Percentiles rank a stretch among this genome's conserved stretches.
phyloP scores from a whole-genome alignment of 306 rosid genomes.

The Astragalus glycyphyllos region DNA sequence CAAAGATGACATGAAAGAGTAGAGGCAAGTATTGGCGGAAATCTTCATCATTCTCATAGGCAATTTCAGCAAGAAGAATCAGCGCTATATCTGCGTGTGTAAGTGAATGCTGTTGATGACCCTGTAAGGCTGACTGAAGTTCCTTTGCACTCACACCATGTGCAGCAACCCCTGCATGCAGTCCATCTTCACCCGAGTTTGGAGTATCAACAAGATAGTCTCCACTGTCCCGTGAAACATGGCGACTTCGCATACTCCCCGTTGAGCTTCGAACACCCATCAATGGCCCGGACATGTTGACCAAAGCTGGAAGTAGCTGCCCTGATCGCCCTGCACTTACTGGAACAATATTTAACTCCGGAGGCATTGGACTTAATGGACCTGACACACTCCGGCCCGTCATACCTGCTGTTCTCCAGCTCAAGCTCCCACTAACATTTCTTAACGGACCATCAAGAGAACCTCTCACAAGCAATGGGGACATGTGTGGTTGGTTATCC shows the following conservation, averaged over 20 bases:
- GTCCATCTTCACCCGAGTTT: constrained; percentile 95
- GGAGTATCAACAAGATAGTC: constrained; percentile 98
- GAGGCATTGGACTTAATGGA: constrained; percentile 97
- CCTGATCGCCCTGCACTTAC: constrained; percentile 91
- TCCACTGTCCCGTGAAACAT: constrained; percentile 97
- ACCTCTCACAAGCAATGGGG: constrained; percentile 98
- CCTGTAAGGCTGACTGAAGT: constrained; percentile 98
- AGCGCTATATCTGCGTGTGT: constrained; percentile 98
- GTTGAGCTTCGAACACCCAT: constrained; percentile 99
- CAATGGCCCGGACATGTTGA: constrained; percentile 98
- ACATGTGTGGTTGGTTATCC: constrained; percentile 98
- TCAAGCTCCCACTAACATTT: constrained; percentile 97
- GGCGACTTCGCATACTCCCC: constrained; percentile 95
- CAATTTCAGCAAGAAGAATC: constrained; percentile 97
- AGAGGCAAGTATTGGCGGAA: constrained; percentile 98
- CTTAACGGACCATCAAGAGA: constrained; percentile 98
- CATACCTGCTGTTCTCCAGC: constrained; percentile 97
- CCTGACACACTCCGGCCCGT: constrained; percentile 98
- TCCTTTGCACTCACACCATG: constrained; percentile 93
- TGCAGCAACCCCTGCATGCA: constrained; percentile 63
- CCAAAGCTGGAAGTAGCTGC: constrained; percentile 91
- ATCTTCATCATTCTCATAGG: constrained; percentile 99
- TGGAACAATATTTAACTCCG: constrained; percentile 86
- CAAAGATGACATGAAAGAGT: constrained; percentile 96
- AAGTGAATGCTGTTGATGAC: constrained; percentile 98